Base-by-base conservation (phyloP, 73 alveolate species). In the Symbiodinium natans region DNA sequence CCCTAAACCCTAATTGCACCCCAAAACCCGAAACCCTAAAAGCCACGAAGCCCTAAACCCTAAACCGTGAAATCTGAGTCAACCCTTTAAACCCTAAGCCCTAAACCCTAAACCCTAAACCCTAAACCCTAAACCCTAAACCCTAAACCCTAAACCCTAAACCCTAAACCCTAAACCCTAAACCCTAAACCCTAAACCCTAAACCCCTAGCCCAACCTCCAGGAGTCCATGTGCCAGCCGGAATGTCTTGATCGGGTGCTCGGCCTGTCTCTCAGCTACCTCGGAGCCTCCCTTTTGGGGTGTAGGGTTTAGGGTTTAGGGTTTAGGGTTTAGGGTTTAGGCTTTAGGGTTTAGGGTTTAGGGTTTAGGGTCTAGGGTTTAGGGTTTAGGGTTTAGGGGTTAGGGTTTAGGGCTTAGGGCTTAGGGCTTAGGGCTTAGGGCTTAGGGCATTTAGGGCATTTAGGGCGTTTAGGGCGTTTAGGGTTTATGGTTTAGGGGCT, bases 201-300 rank as follows among this genome's bases (percentile, higher is more conserved):
- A 46, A 46, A 13, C 59, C 6, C 13, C 59, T 9, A 46, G 59
- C 68, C n/a, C 25, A 11, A 21, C 25, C 17, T 7, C 36, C 77
- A 63, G 77, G 77, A 63, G 77, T 27, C 77, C 36, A 63, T 63
- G 77, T 63, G 77, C 77, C 36, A 63, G 31, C 77, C 77, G 25
- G 77, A 63, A 27, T 63, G 77, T 27, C 77, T 63, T 27, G 77
- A 63, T 27, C 77, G 77, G 10, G 77, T 63, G 77, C 77, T 63
- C 36, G 77, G 77, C 77, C 68, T 52, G 29, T 52, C 68, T 21
- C 68, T 52, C 68, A 52, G 68, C 68, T 52, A 27, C 63, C 11
- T 43, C 11, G 11, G 56, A 11, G 56, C 11, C 11, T 43, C 5
- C 19, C 5, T 5, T 43, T 43, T 43, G 11, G 56, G 56, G 56